Conservation (phyloP, 2,329 filamentous ascomycete species). For the Beauveria pseudobassiana region DNA sequence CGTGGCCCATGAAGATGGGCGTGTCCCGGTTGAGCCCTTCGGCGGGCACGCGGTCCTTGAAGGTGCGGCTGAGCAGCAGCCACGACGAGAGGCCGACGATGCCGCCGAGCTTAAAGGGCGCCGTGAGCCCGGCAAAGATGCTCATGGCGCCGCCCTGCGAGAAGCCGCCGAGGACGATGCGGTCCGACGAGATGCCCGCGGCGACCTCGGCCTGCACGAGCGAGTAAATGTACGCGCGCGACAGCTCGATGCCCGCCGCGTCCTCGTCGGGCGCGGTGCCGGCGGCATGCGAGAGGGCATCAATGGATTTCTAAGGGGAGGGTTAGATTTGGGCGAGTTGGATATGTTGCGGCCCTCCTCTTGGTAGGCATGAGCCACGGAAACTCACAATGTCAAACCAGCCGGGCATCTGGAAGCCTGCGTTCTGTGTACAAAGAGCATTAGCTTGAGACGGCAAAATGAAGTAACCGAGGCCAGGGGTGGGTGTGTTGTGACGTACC, state of each 20-base stretch:
- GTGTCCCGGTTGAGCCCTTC: slow-evolving; percentile 50
- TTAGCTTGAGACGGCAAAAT: no score
- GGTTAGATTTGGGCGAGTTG: background rate
- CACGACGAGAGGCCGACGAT: slow-evolving; percentile 83
- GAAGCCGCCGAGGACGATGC: slow-evolving; percentile 81
- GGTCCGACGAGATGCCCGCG: slow-evolving; percentile 68
- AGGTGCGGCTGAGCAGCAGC: slow-evolving; percentile 53
- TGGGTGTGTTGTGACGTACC: slow-evolving; percentile 18
- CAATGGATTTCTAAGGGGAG: slow-evolving; percentile 24
- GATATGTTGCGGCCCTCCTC: background rate
- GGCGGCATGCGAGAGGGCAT: slow-evolving; percentile 24
- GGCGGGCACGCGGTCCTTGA: slow-evolving; percentile 33
- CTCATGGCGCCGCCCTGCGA: slow-evolving; percentile 85
- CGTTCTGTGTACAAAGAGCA: slow-evolving; percentile 44
- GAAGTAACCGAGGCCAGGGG: no score
- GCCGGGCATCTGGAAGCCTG: slow-evolving; percentile 73
- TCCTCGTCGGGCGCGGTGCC: slow-evolving; percentile 41
- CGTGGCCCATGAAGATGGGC: slow-evolving; percentile 79
- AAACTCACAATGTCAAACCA: slow-evolving; percentile 71
- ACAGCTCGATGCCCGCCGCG: slow-evolving; percentile 65
- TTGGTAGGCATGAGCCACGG: background rate
- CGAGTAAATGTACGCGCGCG: slow-evolving; percentile 64
- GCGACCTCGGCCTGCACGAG: slow-evolving; percentile 75
- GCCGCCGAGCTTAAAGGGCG: slow-evolving; percentile 67
- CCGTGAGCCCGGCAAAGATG: slow-evolving; percentile 71